Evolutionary conservation across 345 rosid genomes (phyloP).

Genomic region (Firmiana major): DNA sequence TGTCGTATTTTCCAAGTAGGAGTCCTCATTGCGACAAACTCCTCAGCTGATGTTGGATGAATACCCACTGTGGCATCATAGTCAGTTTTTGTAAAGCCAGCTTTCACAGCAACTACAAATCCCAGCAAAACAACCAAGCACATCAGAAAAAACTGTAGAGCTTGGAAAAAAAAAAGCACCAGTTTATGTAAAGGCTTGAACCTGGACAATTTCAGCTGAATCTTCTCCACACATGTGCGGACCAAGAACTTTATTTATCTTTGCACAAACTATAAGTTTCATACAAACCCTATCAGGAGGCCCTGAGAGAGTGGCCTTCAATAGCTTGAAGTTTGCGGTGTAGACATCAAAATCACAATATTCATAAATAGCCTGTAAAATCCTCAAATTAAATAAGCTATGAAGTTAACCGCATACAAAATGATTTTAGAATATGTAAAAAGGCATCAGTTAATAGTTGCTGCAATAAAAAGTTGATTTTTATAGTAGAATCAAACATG

Average conservation of each 20-base stretch:
- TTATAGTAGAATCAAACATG: too few species aligned
- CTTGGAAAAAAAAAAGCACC: neutral
- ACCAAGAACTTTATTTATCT: slow-evolving; percentile 62
- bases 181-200: slow-evolving; percentile 18
- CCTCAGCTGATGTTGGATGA: slow-evolving; percentile 90
- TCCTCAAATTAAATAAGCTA: neutral
- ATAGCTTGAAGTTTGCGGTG: slow-evolving; percentile 72
- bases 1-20: slow-evolving; percentile 73
- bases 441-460: too few species aligned
- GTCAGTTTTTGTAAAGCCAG: slow-evolving; percentile 83
- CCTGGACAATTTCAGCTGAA: slow-evolving; percentile 85
- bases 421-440: too few species aligned
- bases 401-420: too few species aligned
- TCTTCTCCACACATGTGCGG: slow-evolving; percentile 93
- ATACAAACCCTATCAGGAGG: slow-evolving; percentile 79
- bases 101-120: slow-evolving; percentile 88
- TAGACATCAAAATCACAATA: slow-evolving; percentile 72
- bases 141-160: neutral
- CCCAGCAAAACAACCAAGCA: slow-evolving; percentile 42
- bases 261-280: slow-evolving; percentile 80
- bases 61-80: slow-evolving; percentile 84
- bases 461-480: too few species aligned
- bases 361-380: slow-evolving; percentile 68
- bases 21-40: slow-evolving; percentile 82
- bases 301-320: slow-evolving; percentile 91